Conservation (phyloP, 768 basidiomycete genomes). For the Tricholoma furcatifolium region DNA sequence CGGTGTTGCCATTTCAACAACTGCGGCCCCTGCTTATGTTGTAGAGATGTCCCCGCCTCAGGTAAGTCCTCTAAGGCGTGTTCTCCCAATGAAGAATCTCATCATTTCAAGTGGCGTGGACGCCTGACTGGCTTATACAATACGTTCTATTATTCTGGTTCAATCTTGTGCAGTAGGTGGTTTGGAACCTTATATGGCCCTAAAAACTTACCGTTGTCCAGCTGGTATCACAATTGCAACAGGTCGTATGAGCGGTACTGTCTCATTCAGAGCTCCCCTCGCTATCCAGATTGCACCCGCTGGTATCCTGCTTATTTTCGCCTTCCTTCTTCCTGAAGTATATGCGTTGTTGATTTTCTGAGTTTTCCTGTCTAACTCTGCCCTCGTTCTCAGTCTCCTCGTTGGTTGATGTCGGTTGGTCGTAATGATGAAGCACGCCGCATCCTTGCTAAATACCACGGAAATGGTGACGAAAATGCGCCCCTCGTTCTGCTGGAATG, state of each 20-base stretch:
- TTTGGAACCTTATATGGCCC: neutral
- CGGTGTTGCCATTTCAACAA: conserved; percentile 46
- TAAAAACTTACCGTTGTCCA: conserved; percentile 3
- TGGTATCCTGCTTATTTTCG: conserved; percentile 31
- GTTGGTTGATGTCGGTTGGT: conserved; percentile 52
- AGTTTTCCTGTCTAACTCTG: neutral
- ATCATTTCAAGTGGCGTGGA: conserved; percentile 43
- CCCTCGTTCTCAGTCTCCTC: conserved; percentile 39
- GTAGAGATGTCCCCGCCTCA: conserved; percentile 61
- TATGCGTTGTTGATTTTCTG: neutral
- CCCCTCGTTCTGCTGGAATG: conserved; percentile 51
- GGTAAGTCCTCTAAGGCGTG: conserved; percentile 18
- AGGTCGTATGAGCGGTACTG: conserved; percentile 30
- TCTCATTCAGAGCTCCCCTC: conserved; percentile 51
- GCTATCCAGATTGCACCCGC: conserved; percentile 52
- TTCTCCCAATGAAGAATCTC: neutral
- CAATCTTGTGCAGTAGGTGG: conserved; percentile 39
- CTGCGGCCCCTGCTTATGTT: conserved; percentile 46
- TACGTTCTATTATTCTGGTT: conserved; percentile 44
- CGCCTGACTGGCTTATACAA: conserved; percentile 45
- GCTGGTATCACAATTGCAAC: conserved; percentile 45
- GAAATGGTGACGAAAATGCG: conserved; percentile 46
- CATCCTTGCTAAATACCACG: conserved; percentile 53
- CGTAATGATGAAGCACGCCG: conserved; percentile 45
- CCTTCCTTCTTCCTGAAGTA: conserved; percentile 38